A percentile compares a stretch with the other conserved stretches of the same genome.
Conservation (phyloP, 257 asterid species). For the Apocynum venetum region DNA sequence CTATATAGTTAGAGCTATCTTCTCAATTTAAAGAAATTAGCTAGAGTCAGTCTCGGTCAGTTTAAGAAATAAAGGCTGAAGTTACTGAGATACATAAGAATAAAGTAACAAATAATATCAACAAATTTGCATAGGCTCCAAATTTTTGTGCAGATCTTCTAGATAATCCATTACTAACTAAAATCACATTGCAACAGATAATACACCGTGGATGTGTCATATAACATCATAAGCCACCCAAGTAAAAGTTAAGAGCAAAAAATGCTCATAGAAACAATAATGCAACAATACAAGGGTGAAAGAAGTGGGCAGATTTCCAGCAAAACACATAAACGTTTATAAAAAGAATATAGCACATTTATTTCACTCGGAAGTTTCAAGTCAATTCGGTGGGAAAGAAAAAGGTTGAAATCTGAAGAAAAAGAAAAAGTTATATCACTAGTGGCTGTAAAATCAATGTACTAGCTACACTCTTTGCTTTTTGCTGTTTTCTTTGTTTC, state of each 20-base stretch:
- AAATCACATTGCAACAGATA: not conserved
- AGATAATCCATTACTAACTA: not conserved
- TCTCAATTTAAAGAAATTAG: not conserved
- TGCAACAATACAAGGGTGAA: not conserved
- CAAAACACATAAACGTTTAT: not conserved
- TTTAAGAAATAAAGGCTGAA: not conserved
- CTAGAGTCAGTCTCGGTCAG: not conserved
- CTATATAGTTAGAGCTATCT: not conserved
- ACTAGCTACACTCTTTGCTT: not conserved
- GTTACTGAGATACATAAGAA: not conserved
- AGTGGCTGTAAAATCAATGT: not conserved
- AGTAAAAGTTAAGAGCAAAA: not conserved
- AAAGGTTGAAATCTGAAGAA: not conserved
- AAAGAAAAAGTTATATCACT: not conserved
- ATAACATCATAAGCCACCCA: not conserved
- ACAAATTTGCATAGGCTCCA: not conserved
- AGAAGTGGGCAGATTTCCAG: not conserved
- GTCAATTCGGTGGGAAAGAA: not conserved
- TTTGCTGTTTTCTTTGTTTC: not conserved
- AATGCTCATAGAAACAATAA: not conserved
- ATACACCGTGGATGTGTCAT: not conserved
- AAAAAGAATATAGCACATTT: not conserved
- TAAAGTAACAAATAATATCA: not conserved
- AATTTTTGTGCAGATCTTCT: not conserved
- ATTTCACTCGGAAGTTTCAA: slow-evolving; percentile 1